Evolutionary conservation across 2,329 filamentous ascomycete species (phyloP), one percentile per base, ranked within the genome.

Genomic region (Leptosphaerulina australis): DNA sequence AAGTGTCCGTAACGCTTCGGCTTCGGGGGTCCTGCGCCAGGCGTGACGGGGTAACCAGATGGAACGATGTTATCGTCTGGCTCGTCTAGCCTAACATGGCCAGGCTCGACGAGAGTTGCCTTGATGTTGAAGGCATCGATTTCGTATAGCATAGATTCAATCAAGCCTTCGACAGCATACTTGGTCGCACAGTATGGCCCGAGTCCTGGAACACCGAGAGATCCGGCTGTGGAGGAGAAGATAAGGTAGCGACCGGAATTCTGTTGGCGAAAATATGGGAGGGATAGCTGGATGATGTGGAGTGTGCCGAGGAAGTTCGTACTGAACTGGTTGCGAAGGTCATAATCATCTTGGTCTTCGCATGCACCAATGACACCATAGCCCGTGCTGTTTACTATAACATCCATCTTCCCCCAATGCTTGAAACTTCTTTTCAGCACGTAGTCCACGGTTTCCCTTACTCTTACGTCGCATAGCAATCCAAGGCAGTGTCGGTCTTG

Each of bases 131-230:
- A 97, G 0, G 80, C 78, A 58, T 97, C 92, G 28, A 96, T 87
- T 71, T 99, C 94, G 74, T 97, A 97, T 12, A 97, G 81, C 89
- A 99, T 93, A 12, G 90, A 92, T 74, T 99, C 94, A 62, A 97
- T 91, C 44, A 99, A 78, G 0, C 93, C 94, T 70, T 99, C 94
- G 3, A 96, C 91, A 0, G 94, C 94, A 74, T 97, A 97, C 72
- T 97, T 99, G 12, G 91, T 96, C 1, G 94, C 94, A 73, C 93
- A 97, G 69, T 96, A 97, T 0, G 93, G 93, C 0, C 93, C 93
- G 5, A 97, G 76, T 0, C 94, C 94, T 0, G 94, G 94, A 0
- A 97, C 91, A 2, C 93, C 94, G n/a, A 97, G 81, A 0, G 93
- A 90, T 4, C 94, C 94, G 24, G 88, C 88, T 0, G 91, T 97